Evolutionary conservation across 2,329 filamentous ascomycete species (phyloP), one percentile per base, ranked within the genome.

Genomic region (Exophiala lecanii-corni): DNA sequence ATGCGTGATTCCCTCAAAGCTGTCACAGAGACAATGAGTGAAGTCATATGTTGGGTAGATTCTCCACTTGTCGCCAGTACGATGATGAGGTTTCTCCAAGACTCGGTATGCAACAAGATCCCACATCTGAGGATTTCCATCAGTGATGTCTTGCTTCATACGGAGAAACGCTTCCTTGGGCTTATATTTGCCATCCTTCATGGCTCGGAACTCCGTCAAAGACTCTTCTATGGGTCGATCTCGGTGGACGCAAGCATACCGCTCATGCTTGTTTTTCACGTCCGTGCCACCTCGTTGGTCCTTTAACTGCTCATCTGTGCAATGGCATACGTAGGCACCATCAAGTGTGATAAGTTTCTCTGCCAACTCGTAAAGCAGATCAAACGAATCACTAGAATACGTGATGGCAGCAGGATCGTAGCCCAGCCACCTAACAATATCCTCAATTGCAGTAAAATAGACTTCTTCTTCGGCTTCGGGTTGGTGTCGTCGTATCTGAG

Each of bases 11-110:
- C 78, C 78, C 65, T 98, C 92, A 53, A 95, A 87, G 55, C 86
- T 89, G 73, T 97, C 92, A 57, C 86, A 91, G 16, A 96, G 72
- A 63, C 86, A 94, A 69, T 94, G 87, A 0, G 84, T 85, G 62
- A 94, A 94, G 63, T 95, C 89, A 59, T 96, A 96, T 0, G 91
- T 94, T 0, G 92, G 92, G 62, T 95, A 96, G 51, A 96, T 94
- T 64, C 81, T 84, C 89, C 89, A 97, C 60, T 84, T 81, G 52
- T 78, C 72, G 20, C 86, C 87, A 0, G 89, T 94, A 25, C 86
- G 78, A 64, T 87, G 81, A 62, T 94, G 88, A 32, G 73, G 73
- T 45, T 78, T 68, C 31, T 86, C 81, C 57, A 88, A 75, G 42
- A 97, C 82, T 48, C 91, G 81, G 66, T 95, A 97, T 12, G 91